A percentile compares a stretch with the other conserved stretches of the same genome.
Conservation (phyloP, 345 rosid species). For the Aquilaria malaccensis region DNA sequence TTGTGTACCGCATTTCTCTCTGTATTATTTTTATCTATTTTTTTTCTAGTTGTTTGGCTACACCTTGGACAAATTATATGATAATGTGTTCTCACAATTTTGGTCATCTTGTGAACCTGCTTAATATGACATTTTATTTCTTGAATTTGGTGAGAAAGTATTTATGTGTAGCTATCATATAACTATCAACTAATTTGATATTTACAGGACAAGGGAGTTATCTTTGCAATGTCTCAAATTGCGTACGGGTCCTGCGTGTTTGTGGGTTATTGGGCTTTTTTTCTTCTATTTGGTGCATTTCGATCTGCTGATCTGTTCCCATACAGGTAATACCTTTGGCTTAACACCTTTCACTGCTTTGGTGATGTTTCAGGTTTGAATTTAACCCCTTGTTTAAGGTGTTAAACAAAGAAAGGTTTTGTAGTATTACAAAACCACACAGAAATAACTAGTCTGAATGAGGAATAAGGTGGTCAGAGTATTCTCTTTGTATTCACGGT, state of each 20-base stretch:
- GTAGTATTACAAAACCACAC: no score
- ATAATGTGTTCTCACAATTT: slow-evolving; percentile 5
- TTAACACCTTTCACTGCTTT: slow-evolving; percentile 8
- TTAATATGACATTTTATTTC: slow-evolving; percentile 1
- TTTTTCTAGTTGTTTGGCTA: slow-evolving; percentile 2
- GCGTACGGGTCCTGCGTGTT: slow-evolving; percentile 76
- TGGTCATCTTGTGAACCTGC: not conserved
- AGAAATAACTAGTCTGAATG: no score
- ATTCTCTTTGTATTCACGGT: no score
- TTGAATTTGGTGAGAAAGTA: not conserved
- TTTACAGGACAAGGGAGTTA: slow-evolving; percentile 56
- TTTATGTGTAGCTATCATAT: not conserved
- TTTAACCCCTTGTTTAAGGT: not conserved
- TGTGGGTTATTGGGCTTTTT: slow-evolving; percentile 87
- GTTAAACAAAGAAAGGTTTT: no score
- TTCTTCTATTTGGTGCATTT: slow-evolving; percentile 41
- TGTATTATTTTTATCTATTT: not conserved
- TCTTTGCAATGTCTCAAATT: slow-evolving; percentile 70
- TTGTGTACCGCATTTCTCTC: not conserved
- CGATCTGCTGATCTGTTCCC: slow-evolving; percentile 57
- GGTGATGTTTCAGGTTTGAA: slow-evolving; percentile 3
- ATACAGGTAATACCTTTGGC: slow-evolving; percentile 53
- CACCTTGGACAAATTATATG: slow-evolving; percentile 1
- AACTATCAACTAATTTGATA: not conserved
- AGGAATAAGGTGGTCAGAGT: no score